Evolutionary conservation across 139 green algal genomes (phyloP).

Genomic region (Medakamo hakoo): DNA sequence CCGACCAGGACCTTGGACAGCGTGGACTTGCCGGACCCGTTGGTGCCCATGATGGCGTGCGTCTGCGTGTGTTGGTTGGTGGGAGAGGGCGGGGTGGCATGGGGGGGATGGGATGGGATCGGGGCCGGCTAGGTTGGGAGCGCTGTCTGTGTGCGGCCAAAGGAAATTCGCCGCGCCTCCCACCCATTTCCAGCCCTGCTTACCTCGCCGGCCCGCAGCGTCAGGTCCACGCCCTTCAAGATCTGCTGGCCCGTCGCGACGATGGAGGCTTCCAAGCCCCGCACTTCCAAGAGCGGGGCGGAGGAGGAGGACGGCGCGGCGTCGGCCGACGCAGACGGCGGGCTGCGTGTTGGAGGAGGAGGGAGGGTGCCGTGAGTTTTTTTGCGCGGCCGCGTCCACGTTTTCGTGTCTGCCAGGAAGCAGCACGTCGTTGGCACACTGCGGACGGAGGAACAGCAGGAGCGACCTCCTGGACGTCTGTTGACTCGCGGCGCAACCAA

Average conservation of each 20-base stretch:
- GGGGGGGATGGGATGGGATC: background rate
- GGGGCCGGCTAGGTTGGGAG: background rate
- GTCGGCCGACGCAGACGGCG: no score
- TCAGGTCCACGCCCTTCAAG: constrained; percentile 82
- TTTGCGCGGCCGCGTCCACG: no score
- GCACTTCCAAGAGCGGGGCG: constrained; percentile 60
- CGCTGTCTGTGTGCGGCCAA: background rate
- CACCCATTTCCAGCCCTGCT: background rate
- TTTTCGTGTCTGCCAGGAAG: no score
- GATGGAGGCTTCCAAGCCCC: constrained; percentile 60
- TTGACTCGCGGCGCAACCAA: no score
- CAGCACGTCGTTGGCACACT: no score
- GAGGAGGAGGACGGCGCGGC: no score
- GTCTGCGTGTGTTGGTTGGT: background rate
- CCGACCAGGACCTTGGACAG: constrained; percentile 90
- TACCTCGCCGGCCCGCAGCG: constrained; percentile 65
- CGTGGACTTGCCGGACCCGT: constrained; percentile 91
- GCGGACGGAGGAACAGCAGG: no score
- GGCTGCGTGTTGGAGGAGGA: no score
- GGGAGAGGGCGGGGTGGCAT: background rate
- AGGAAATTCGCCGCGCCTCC: background rate
- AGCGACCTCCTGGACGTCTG: no score
- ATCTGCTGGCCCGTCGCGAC: constrained; percentile 62
- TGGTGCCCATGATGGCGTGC: constrained; percentile 99
- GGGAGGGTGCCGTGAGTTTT: no score